Base-by-base conservation (phyloP, 2,329 filamentous ascomycete genomes). In the Penicillium sp. region DNA sequence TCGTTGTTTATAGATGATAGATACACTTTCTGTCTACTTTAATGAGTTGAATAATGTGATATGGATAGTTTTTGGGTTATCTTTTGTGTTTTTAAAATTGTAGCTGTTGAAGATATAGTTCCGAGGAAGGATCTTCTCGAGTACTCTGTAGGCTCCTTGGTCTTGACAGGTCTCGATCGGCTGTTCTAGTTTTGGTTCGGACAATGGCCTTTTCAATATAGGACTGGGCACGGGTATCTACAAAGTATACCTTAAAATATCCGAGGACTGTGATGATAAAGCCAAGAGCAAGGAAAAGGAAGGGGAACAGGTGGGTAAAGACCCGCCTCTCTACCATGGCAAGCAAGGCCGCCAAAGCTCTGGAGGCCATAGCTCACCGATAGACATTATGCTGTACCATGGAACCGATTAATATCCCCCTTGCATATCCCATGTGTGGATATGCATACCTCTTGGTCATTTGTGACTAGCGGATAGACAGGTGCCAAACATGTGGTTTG, bases 1-100 rank as follows among this genome's bases (percentile, higher is more conserved):
- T 61, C 33, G 35, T 60, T 64, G 59, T 65, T 65, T 63, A 66
- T 66, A 66, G 62, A 67, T 59, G 53, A 60, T 62, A 48, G 63
- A 60, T 63, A 63, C 54, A 60, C 57, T 47, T 60, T 57, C 55
- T 55, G 43, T 57, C 27, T 58, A 53, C 61, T 54, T 38, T 53
- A 48, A 63, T 45, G 53, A 59, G 43, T 53, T 43, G 25, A 60
- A 55, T 65, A 62, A 67, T 65, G 63, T 64, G 64, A 61, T 38
- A 66, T 60, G 63, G 55, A 60, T 42, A 8, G 51, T 50, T 55
- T 47, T 58, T 43, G 35, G 29, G 27, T 42, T 52, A 48, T n/a
- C 9, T 42, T 9, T 54, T 21, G 8, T 41, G 13, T 19, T 43
- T 43, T 1, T 21, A 41, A 29, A 5, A 35, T 36, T 13, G 9